phyloP scores from a whole-genome alignment of 2,329 filamentous ascomycete genomes.

The Colletotrichum sp. region DNA sequence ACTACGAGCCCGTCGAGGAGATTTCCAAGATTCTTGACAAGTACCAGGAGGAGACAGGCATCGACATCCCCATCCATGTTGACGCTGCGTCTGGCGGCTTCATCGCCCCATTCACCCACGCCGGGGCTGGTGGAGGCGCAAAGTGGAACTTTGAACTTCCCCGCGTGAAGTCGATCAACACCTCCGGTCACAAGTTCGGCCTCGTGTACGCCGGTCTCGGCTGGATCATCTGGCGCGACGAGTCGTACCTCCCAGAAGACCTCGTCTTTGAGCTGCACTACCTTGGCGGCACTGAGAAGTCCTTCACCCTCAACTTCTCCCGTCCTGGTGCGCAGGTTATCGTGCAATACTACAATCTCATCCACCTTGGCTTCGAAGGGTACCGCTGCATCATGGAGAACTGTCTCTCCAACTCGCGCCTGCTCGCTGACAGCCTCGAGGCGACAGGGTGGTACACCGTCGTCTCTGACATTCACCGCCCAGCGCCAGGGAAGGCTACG shows the following conservation, averaged over 20 bases:
- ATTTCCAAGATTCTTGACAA: constrained; percentile 69
- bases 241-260: constrained; percentile 68
- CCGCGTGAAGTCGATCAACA: constrained; percentile 71
- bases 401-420: constrained; percentile 66
- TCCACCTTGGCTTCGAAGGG: constrained; percentile 71
- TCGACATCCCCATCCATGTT: constrained; percentile 72
- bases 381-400: constrained; percentile 72
- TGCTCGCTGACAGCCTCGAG: constrained; percentile 68
- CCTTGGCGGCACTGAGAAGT: constrained; percentile 72
- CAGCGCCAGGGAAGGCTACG: constrained; percentile 40
- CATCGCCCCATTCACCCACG: constrained; percentile 65
- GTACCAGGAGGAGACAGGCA: constrained; percentile 64
- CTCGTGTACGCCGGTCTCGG: constrained; percentile 72
- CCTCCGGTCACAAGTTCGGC: constrained; percentile 65
- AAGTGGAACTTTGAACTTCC: constrained; percentile 71
- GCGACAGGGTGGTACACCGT: constrained; percentile 70
- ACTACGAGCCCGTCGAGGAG: constrained; percentile 75
- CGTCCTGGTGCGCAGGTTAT: constrained; percentile 73
- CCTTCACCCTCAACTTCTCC: constrained; percentile 76
- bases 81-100: constrained; percentile 68
- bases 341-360: constrained; percentile 75
- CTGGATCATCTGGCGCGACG: constrained; percentile 74
- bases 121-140: constrained; percentile 51
- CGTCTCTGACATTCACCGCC: constrained; percentile 69
- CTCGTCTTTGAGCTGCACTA: constrained; percentile 75